phyloP scores from a whole-genome alignment of 805 yeast genomes.

The Sporopachydermia quercuum region DNA sequence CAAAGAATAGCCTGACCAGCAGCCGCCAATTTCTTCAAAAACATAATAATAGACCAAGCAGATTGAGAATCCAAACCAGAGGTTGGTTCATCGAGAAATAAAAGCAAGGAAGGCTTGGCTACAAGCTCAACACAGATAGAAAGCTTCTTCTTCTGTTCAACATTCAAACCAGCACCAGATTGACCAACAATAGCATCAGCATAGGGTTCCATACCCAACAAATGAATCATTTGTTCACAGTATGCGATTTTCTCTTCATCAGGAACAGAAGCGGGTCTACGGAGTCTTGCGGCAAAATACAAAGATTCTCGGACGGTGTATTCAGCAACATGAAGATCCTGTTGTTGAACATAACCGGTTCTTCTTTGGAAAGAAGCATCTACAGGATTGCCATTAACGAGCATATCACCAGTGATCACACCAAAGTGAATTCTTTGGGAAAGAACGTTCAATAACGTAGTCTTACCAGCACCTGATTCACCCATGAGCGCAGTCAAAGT shows the following conservation, averaged over 20 bases:
- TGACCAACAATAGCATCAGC: constrained; percentile 37
- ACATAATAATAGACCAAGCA: constrained; percentile 42
- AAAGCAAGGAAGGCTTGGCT: constrained; percentile 35
- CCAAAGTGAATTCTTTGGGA: constrained; percentile 42
- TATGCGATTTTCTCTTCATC: constrained; percentile 31
- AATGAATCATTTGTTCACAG: constrained; percentile 34
- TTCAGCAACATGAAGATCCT: constrained; percentile 37
- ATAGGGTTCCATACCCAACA: constrained; percentile 36
- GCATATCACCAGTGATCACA: constrained; percentile 40
- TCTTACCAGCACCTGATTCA: constrained; percentile 52
- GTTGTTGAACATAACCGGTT: constrained; percentile 47
- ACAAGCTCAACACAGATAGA: constrained; percentile 43
- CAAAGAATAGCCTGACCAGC: constrained; percentile 45
- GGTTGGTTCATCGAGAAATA: constrained; percentile 47
- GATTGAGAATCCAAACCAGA: constrained; percentile 47
- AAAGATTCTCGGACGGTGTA: constrained; percentile 40
- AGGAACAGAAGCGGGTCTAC: constrained; percentile 28
- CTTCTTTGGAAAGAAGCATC: constrained; percentile 36
- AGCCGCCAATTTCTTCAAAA: constrained; percentile 32
- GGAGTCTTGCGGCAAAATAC: constrained; percentile 33
- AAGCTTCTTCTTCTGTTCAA: constrained; percentile 38
- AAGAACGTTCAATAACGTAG: constrained; percentile 37
- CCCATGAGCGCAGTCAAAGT: constrained; percentile 38
- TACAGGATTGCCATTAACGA: constrained; percentile 37
- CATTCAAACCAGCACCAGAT: constrained; percentile 34